Evolutionary conservation across 257 asterid genomes (phyloP).

Genomic region (Ophiorrhiza pumila): DNA sequence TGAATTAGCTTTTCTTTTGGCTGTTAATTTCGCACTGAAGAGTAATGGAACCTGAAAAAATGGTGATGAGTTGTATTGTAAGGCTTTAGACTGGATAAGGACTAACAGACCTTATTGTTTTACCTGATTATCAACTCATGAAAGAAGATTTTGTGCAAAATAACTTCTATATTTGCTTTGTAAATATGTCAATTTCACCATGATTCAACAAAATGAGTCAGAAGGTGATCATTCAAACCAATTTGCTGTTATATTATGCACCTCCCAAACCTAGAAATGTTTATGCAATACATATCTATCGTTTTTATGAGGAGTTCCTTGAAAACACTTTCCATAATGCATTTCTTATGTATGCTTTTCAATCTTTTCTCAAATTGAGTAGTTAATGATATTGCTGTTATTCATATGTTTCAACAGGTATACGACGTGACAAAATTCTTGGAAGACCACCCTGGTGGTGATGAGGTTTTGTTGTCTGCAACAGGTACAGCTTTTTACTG

Average conservation of each 20-base stretch:
- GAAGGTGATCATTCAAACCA: not conserved
- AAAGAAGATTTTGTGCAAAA: not conserved
- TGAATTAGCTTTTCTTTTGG: not conserved
- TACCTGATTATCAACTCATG: not conserved
- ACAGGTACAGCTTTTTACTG: constrained; percentile 43
- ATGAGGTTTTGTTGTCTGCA: constrained; percentile 75
- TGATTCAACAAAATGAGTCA: not conserved
- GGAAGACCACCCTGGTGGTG: constrained; percentile 98
- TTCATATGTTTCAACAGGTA: constrained; percentile 40
- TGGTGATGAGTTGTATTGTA: not conserved
- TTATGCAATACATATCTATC: not conserved
- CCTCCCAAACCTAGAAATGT: not conserved
- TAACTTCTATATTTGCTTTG: no score
- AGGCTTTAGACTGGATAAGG: no score
- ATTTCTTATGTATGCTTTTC: not conserved
- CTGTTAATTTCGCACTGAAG: not conserved
- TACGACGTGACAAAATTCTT: constrained; percentile 78
- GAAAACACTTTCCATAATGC: not conserved
- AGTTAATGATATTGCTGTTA: not conserved
- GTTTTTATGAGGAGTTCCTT: not conserved
- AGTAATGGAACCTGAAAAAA: not conserved
- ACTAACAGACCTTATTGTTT: no score
- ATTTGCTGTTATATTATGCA: not conserved
- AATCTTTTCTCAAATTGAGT: not conserved
- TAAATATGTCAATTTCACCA: not conserved